A percentile compares a stretch with the other conserved stretches of the same genome.
phyloP scores from a whole-genome alignment of 345 rosid species.

The Geranium rotundifolium region DNA sequence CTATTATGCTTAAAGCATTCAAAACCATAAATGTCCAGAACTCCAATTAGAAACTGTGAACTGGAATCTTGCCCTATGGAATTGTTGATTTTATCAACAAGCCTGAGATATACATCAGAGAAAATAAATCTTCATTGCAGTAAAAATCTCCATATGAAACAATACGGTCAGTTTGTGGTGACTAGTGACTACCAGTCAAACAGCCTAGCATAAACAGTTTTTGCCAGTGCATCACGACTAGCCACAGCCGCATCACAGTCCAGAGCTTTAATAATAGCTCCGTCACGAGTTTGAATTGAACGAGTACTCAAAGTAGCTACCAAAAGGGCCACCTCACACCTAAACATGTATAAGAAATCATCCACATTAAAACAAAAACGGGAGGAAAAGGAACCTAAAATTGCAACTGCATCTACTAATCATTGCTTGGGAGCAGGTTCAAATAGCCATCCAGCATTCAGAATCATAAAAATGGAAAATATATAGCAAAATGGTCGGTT shows the following conservation, averaged over 20 bases:
- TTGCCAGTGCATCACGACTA: conserved; percentile 92
- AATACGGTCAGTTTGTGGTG: conserved; percentile 3
- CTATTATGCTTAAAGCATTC: conserved; percentile 90
- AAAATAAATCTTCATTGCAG: conserved; percentile 3
- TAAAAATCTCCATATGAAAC: conserved; percentile 1
- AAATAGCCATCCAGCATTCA: not conserved
- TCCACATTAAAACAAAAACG: not conserved
- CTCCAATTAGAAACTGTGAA: conserved; percentile 73
- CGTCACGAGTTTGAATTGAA: conserved; percentile 93
- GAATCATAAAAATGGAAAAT: no score
- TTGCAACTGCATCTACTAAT: not conserved
- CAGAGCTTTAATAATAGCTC: conserved; percentile 73
- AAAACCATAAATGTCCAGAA: conserved; percentile 95
- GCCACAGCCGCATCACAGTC: conserved; percentile 89
- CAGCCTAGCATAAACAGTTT: conserved; percentile 83
- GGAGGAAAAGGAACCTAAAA: no score
- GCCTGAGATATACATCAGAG: conserved; percentile 38
- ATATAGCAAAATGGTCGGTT: no score
- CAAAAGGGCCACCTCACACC: conserved; percentile 80
- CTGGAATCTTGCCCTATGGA: conserved; percentile 87
- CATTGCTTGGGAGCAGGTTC: not conserved
- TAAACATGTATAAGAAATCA: conserved; percentile 19
- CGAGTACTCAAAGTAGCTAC: conserved; percentile 74
- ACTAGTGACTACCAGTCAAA: conserved; percentile 68
- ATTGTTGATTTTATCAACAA: conserved; percentile 82